Percentiles rank a stretch among this genome's conserved stretches.
phyloP scores from a whole-genome alignment of 306 rosid genomes.

The Canavalia gladiata region DNA sequence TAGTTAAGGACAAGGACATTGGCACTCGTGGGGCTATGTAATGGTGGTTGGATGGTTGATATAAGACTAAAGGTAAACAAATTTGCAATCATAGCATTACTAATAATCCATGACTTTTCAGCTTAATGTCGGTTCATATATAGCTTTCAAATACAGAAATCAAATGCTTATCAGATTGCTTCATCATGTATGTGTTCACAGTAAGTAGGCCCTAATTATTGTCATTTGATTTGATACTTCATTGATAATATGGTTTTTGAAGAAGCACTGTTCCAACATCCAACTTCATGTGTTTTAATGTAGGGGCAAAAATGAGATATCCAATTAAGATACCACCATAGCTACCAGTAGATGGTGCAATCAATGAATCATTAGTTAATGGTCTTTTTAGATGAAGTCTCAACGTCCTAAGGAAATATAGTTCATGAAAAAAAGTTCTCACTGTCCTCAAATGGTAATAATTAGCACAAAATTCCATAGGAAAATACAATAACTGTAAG shows the following conservation, averaged over 20 bases:
- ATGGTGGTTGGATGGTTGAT: slow-evolving; percentile 48
- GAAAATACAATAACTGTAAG: too few species aligned
- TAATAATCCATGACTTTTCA: slow-evolving; percentile 45
- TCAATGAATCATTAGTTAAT: slow-evolving; percentile 9
- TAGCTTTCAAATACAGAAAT: slow-evolving; percentile 43
- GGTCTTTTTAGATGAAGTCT: slow-evolving; percentile 18
- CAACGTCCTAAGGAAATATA: slow-evolving; percentile 19
- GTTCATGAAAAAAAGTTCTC: not conserved
- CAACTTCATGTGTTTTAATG: not conserved
- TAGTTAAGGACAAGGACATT: slow-evolving; percentile 38
- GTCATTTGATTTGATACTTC: slow-evolving; percentile 15
- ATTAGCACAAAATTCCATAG: too few species aligned
- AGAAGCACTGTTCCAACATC: not conserved
- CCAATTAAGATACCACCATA: not conserved
- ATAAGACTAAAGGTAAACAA: not conserved
- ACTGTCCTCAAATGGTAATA: not conserved
- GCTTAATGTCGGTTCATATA: slow-evolving; percentile 48
- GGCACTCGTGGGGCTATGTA: slow-evolving; percentile 37
- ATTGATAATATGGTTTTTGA: not conserved
- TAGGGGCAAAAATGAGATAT: not conserved
- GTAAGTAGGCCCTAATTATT: slow-evolving; percentile 41
- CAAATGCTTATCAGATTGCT: slow-evolving; percentile 50
- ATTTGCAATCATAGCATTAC: slow-evolving; percentile 47
- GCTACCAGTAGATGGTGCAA: slow-evolving; percentile 26
- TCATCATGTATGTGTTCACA: slow-evolving; percentile 38